phyloP scores from a whole-genome alignment of 2,329 filamentous ascomycete genomes.

The Pleoardoris graminearum region DNA sequence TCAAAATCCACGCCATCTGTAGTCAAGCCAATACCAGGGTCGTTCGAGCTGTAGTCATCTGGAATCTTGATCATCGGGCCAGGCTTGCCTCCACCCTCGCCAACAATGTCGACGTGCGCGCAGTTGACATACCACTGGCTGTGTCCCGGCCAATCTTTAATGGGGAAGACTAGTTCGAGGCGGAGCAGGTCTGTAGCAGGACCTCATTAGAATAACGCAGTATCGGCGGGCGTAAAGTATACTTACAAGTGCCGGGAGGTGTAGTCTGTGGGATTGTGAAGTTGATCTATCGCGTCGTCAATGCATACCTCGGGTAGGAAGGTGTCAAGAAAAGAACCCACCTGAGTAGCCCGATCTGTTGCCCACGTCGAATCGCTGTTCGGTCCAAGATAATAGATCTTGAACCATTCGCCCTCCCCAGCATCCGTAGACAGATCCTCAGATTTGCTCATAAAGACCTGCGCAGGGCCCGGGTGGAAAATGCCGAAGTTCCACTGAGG shows the following conservation, averaged over 20 bases:
- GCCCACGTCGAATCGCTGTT: slow-evolving; percentile 3
- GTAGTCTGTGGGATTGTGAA: slow-evolving; percentile 9
- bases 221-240: background rate
- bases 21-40: slow-evolving; percentile 7
- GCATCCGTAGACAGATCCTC: slow-evolving; percentile 6
- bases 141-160: slow-evolving; percentile 9
- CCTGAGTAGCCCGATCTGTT: slow-evolving; percentile 2
- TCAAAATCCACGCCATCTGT: slow-evolving; percentile 8
- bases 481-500: slow-evolving; percentile 6
- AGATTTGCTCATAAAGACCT: slow-evolving; percentile 11
- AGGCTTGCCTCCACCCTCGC: slow-evolving; percentile 11
- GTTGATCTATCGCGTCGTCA: slow-evolving; percentile 4
- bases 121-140: slow-evolving; percentile 18
- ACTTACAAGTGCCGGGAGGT: slow-evolving; percentile 8
- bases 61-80: slow-evolving; percentile 10
- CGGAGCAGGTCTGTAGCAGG: slow-evolving; percentile 9
- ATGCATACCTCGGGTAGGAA: background rate
- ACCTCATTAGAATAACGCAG: background rate
- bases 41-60: slow-evolving; percentile 7
- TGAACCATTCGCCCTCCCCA: slow-evolving; percentile 16
- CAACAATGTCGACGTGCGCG: slow-evolving; percentile 14
- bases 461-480: slow-evolving; percentile 11
- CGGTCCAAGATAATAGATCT: slow-evolving; percentile 11
- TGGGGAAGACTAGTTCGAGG: slow-evolving; percentile 10
- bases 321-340: background rate